Evolutionary conservation across 345 rosid genomes (phyloP).

Genomic region (Excoecaria cochinchinensis): DNA sequence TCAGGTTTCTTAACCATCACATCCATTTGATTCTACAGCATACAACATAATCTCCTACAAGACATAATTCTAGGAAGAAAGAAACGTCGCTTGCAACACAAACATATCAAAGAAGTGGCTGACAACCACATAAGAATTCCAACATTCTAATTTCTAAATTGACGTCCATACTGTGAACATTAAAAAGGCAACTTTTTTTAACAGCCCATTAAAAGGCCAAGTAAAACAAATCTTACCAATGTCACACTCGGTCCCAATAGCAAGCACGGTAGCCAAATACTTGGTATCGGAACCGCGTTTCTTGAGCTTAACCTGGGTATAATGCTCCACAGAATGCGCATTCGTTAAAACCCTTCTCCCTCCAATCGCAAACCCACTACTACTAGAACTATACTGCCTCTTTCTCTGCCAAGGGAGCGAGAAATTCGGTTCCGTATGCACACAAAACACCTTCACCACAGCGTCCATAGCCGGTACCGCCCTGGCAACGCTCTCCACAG

Average conservation of each 20-base stretch:
- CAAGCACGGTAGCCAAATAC: constrained; percentile 84
- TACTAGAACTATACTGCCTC: constrained; percentile 86
- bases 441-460: constrained; percentile 91
- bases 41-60: not conserved
- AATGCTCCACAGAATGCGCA: constrained; percentile 95
- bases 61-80: no score
- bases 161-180: not conserved
- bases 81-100: not conserved
- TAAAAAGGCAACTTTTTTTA: not conserved
- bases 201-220: no score
- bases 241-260: constrained; percentile 94
- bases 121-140: not conserved
- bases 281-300: constrained; percentile 93
- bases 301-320: constrained; percentile 91
- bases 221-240: constrained; percentile 47
- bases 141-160: not conserved
- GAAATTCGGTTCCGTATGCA: constrained; percentile 91
- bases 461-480: constrained; percentile 90
- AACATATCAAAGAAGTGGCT: not conserved
- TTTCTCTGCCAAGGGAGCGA: constrained; percentile 95
- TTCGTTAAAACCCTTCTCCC: constrained; percentile 86
- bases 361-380: constrained; percentile 76
- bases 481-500: constrained; percentile 55
- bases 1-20: not conserved
- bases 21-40: not conserved